These are phyloP conservation scores for Xanthoceras sorbifolium DNA, from an alignment of 345 rosid species.

Conservation along the genomic window DNA sequence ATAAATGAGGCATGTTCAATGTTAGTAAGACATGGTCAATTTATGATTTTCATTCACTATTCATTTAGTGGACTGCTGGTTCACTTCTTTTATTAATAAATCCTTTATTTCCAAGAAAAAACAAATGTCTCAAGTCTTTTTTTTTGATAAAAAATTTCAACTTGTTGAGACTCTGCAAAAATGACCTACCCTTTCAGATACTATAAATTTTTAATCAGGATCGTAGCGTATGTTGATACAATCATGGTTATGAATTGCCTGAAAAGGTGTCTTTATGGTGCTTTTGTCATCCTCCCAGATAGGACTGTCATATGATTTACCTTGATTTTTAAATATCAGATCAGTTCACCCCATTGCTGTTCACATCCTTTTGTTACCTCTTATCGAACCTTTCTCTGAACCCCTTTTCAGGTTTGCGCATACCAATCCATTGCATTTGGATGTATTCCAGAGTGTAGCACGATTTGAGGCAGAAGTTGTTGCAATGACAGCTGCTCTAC, in stretches of 20 bases:
- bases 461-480: slow-evolving; percentile 94
- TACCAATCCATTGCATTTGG: slow-evolving; percentile 91
- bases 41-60: background rate
- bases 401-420: slow-evolving; percentile 84
- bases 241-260: background rate
- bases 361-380: background rate
- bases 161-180: background rate
- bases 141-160: background rate
- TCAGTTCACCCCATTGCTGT: background rate
- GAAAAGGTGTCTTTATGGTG: background rate
- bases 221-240: background rate
- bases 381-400: slow-evolving; percentile 9
- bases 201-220: background rate
- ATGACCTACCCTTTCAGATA: background rate
- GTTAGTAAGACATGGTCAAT: slow-evolving; percentile 51
- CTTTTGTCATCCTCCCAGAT: background rate
- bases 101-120: no score
- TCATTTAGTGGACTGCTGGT: background rate
- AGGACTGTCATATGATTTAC: background rate
- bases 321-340: slow-evolving; percentile 1
- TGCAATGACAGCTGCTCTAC: slow-evolving; percentile 90
- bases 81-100: background rate
- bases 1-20: slow-evolving; percentile 95
- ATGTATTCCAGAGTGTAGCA: slow-evolving; percentile 83
- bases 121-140: no score